Evolutionary conservation across 2,329 filamentous ascomycete species (phyloP), one percentile per base, ranked within the genome.

Genomic region (Fusarium globosum): DNA sequence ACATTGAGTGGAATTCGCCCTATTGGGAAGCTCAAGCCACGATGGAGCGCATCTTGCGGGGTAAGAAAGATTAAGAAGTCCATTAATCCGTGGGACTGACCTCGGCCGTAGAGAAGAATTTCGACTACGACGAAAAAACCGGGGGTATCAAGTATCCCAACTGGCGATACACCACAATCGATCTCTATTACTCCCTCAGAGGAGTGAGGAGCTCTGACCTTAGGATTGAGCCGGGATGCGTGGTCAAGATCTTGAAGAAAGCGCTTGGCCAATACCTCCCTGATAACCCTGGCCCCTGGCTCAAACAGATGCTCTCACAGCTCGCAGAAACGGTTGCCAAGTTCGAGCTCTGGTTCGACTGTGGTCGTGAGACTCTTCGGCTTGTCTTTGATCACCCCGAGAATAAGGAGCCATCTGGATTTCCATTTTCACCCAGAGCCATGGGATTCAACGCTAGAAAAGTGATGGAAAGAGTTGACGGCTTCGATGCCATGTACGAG

Each of bases 51-150:
- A 4, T 43, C 14, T 20, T 64, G 4, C 13, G 23, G 2, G 61
- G 61, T 60, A 28, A 36, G 61, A 26, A 35, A 26, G 28, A 26
- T 7, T 2, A 6, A 21, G 21, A 18, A 35, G 3, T 23, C 12
- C 14, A 10, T 1, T 26, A 1, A 1, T n/a, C 12, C 20, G 14
- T 28, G n/a, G 23, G 28, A 28, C 41, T 62, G 51, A 62, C 33
- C 7, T 36, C 4, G 33, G 9, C 7, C 4, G 2, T 7, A 63
- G 61, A 48, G 23, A 16, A 33, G 1, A 28, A 35, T 5, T 36
- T 63, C 18, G 0, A 1, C 1, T n/a, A 39, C 21, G 9, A 33
- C 28, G 6, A 13, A 9, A 10, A 14, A 0, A 0, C 2, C 4
- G 10, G 23, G 10, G 0, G 10, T 20, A 4, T 13, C 42, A 14